phyloP scores from a whole-genome alignment of 1,284 basidiomycete genomes.

The Farysia itapuensis region DNA sequence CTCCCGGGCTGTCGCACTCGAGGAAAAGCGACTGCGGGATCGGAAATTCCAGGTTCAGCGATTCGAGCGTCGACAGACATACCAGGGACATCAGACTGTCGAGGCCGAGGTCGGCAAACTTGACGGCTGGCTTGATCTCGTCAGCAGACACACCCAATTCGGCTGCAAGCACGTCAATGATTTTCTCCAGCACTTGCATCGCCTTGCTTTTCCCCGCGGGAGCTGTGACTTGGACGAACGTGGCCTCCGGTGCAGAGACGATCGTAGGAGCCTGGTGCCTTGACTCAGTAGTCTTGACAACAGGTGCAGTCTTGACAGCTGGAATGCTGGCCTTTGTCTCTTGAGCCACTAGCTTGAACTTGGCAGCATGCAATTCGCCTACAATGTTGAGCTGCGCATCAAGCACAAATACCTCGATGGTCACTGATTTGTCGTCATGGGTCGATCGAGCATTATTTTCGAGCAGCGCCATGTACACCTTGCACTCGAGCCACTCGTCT shows the following conservation, averaged over 20 bases:
- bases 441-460: too few relatives aligned
- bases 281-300: too few relatives aligned
- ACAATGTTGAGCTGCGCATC: neutral
- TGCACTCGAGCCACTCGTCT: neutral
- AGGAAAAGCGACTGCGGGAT: conserved; percentile 36
- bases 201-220: conserved; percentile 2
- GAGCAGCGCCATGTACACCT: neutral
- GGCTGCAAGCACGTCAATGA: conserved; percentile 17
- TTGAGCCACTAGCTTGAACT: too few relatives aligned
- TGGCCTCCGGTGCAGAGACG: neutral
- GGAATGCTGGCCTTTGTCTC: too few relatives aligned
- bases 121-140: conserved; percentile 21
- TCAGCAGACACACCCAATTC: conserved; percentile 24
- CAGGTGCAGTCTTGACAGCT: too few relatives aligned
- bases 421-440: too few relatives aligned
- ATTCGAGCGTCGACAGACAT: conserved; percentile 30
- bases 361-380: too few relatives aligned
- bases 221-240: too few relatives aligned
- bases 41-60: conserved; percentile 13
- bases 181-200: conserved; percentile 2
- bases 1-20: conserved; percentile 24
- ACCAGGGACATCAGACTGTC: conserved; percentile 42
- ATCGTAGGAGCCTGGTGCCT: too few relatives aligned
- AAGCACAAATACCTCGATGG: neutral
- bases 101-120: conserved; percentile 33